Evolutionary conservation across 176 grass and related monocot species (phyloP).

Genomic region (Oryza nivara): DNA sequence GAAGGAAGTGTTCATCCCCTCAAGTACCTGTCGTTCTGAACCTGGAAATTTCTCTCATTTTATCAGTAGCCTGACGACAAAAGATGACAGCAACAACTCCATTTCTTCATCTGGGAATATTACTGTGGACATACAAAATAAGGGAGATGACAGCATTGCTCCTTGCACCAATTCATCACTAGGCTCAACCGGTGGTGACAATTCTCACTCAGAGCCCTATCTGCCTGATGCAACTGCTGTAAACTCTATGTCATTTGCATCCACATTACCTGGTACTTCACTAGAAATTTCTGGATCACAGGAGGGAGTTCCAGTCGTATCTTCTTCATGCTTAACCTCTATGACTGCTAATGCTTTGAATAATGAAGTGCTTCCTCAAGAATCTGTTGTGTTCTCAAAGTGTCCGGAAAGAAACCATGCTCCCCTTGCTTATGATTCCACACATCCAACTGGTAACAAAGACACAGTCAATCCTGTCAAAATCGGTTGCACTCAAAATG

Average conservation of each 20-base stretch:
- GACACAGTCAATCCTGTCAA: slow-evolving; percentile 19
- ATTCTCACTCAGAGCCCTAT: slow-evolving; percentile 49
- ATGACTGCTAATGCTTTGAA: slow-evolving; percentile 31
- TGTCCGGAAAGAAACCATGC: slow-evolving; percentile 36
- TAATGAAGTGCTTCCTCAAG: slow-evolving; percentile 44
- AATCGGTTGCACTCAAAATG: slow-evolving; percentile 32
- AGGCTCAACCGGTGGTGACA: slow-evolving; percentile 68
- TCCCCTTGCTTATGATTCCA: slow-evolving; percentile 29
- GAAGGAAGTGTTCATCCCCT: slow-evolving; percentile 43
- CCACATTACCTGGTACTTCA: slow-evolving; percentile 45
- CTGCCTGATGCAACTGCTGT: slow-evolving; percentile 46
- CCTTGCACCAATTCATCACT: slow-evolving; percentile 65
- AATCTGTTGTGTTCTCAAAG: slow-evolving; percentile 41
- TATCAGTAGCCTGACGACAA: slow-evolving; percentile 54
- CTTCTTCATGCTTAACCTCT: slow-evolving; percentile 56
- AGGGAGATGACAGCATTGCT: slow-evolving; percentile 46
- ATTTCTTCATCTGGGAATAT: slow-evolving; percentile 42
- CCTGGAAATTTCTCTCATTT: slow-evolving; percentile 49
- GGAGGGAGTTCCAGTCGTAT: slow-evolving; percentile 56
- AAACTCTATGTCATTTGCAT: slow-evolving; percentile 56
- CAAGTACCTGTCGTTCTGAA: slow-evolving; percentile 35
- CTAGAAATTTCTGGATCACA: slow-evolving; percentile 51
- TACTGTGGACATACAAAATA: slow-evolving; percentile 45
- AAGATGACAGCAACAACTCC: slow-evolving; percentile 45
- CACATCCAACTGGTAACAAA: slow-evolving; percentile 46